Percentiles rank a stretch among this genome's conserved stretches.
phyloP scores from a whole-genome alignment of 495 filamentous ascomycete genomes.

The Diplogelasinospora grovesii region DNA sequence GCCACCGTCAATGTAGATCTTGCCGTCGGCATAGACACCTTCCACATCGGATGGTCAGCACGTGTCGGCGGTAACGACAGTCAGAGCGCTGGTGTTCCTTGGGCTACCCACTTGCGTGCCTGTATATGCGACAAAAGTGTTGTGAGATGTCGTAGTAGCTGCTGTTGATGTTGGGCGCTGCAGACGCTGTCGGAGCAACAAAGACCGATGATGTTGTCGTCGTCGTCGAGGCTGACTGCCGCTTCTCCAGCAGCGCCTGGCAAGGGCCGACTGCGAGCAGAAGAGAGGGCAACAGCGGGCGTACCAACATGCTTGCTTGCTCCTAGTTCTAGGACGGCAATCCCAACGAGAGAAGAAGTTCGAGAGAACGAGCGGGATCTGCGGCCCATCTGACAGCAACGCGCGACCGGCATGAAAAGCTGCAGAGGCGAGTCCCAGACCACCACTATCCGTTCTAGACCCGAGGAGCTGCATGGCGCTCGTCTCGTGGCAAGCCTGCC shows the following conservation, averaged over 20 bases:
- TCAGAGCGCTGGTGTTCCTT: background rate
- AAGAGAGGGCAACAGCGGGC: background rate
- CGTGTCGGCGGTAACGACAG: too few relatives aligned
- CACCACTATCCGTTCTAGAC: too few relatives aligned
- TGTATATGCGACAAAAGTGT: conserved; percentile 9
- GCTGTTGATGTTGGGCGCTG: conserved; percentile 9
- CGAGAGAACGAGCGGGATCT: too few relatives aligned
- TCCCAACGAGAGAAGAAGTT: too few relatives aligned
- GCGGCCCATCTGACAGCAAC: too few relatives aligned
- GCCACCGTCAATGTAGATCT: conserved; percentile 15
- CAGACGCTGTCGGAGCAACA: conserved; percentile 1
- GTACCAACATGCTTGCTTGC: too few relatives aligned
- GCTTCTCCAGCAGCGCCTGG: background rate
- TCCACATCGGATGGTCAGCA: background rate
- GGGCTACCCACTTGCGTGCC: conserved; percentile 10
- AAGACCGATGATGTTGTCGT: conserved; percentile 6
- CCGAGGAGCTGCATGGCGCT: too few relatives aligned
- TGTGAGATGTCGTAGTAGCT: conserved; percentile 8
- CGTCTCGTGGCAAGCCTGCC: too few relatives aligned
- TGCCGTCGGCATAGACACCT: conserved; percentile 13
- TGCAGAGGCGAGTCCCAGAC: too few relatives aligned
- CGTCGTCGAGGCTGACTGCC: background rate
- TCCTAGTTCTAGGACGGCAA: too few relatives aligned
- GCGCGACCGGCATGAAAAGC: too few relatives aligned
- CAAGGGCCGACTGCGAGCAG: background rate